Percentiles rank a stretch among this genome's conserved stretches.
These are phyloP conservation scores for Fagus crenata DNA, from an alignment of 306 rosid species.

Conservation along the genomic window DNA sequence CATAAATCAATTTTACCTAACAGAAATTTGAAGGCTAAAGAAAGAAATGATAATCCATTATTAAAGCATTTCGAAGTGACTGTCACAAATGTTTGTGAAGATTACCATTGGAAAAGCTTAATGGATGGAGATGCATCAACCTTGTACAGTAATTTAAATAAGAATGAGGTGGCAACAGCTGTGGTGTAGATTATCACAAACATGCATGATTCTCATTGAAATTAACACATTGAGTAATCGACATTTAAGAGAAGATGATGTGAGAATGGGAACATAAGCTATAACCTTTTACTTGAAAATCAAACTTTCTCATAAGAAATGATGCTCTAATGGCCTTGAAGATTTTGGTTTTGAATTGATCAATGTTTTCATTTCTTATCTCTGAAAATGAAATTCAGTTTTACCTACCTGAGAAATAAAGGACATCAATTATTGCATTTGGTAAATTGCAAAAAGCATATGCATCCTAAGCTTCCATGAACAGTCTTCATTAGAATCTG, in stretches of 20 bases:
- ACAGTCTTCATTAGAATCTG: no score
- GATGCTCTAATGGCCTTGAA: background rate
- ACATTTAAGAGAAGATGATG: background rate
- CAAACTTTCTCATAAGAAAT: background rate
- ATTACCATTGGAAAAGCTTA: background rate
- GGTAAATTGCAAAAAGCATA: no score
- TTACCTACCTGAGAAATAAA: no score
- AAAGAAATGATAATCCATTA: background rate
- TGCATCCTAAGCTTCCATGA: no score
- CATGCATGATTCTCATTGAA: background rate
- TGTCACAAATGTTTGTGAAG: background rate
- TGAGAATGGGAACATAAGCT: background rate
- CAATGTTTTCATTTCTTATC: no score
- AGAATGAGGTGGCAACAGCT: background rate
- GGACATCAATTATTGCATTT: no score
- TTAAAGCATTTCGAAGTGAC: background rate
- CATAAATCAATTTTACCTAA: slow-evolving; percentile 22
- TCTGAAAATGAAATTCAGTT: no score
- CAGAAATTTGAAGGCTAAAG: slow-evolving; percentile 9
- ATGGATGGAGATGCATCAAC: background rate
- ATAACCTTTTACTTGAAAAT: background rate
- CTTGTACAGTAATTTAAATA: background rate
- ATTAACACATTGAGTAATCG: background rate
- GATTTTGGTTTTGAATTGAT: no score
- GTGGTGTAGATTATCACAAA: background rate